Conservation (phyloP, 805 yeast genomes). For the Suhomyces sp. region DNA sequence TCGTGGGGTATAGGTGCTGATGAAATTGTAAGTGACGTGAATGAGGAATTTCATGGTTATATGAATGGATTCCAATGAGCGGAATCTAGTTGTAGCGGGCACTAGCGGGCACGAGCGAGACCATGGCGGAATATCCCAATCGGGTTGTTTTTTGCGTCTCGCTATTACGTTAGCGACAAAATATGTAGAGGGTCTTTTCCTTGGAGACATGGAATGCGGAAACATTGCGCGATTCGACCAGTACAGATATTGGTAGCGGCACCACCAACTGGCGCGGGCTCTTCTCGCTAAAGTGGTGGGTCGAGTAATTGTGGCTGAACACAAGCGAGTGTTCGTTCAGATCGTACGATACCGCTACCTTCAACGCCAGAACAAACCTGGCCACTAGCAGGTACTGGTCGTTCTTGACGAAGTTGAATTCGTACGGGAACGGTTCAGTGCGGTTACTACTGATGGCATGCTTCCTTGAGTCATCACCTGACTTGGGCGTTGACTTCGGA, state of each 20-base stretch:
- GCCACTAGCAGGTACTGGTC: not conserved
- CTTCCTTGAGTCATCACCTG: not conserved
- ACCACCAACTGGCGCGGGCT: constrained; percentile 8
- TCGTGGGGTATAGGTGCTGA: constrained; percentile 3
- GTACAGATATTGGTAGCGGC: not conserved
- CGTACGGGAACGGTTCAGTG: not conserved
- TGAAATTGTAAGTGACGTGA: not conserved
- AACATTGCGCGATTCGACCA: not conserved
- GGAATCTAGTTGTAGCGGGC: not conserved
- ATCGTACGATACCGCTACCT: constrained; percentile 3
- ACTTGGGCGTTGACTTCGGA: not conserved
- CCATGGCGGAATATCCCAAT: not conserved
- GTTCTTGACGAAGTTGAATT: not conserved
- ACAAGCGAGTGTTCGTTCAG: constrained; percentile 6
- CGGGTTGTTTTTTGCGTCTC: not conserved
- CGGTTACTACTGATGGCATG: not conserved
- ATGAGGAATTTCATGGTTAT: not conserved
- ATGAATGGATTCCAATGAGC: not conserved
- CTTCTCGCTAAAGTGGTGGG: constrained; percentile 10
- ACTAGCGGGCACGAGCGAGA: not conserved
- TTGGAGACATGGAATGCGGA: not conserved
- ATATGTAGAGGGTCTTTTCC: not conserved
- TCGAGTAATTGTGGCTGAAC: constrained; percentile 12
- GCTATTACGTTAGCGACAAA: not conserved
- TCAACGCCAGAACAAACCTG: not conserved